These are phyloP conservation scores for Claviceps sorghi DNA, from an alignment of 2,329 filamentous ascomycete species.

Conservation along the genomic window DNA sequence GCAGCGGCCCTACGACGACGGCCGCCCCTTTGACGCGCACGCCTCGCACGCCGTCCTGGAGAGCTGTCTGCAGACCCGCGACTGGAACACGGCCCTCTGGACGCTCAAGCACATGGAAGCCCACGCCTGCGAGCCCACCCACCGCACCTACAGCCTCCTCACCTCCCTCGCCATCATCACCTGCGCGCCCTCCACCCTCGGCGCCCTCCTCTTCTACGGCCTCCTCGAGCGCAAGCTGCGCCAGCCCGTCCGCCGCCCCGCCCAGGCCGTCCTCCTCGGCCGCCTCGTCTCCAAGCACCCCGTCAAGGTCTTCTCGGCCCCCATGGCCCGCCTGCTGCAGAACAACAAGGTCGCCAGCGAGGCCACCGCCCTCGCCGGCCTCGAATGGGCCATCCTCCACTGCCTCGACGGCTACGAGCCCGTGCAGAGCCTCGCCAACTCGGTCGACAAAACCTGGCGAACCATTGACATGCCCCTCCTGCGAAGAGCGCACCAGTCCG, in stretches of 20 bases:
- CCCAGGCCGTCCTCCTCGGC: constrained; percentile 15
- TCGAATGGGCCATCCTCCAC: constrained; percentile 18
- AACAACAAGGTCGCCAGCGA: constrained; percentile 7
- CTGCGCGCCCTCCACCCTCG: constrained; percentile 17
- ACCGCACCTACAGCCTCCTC: constrained; percentile 22
- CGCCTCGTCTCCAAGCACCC: constrained; percentile 12
- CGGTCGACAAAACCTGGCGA: constrained; percentile 14
- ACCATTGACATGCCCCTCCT: constrained; percentile 12
- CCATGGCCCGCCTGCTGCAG: constrained; percentile 12
- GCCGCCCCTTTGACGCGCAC: constrained; percentile 12
- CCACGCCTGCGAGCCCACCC: constrained; percentile 13
- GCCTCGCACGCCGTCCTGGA: constrained; percentile 26
- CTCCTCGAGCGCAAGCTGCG: constrained; percentile 18
- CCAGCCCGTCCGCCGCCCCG: constrained; percentile 10
- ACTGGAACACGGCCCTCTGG: constrained; percentile 20
- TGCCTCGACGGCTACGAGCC: constrained; percentile 16
- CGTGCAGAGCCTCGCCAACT: constrained; percentile 12
- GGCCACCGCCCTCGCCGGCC: constrained; percentile 10
- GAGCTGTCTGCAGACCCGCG: constrained; percentile 14
- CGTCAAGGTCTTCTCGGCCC: constrained; percentile 15
- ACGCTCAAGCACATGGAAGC: constrained; percentile 14
- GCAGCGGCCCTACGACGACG: constrained; percentile 11
- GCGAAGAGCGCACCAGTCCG: neutral
- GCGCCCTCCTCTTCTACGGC: constrained; percentile 19
- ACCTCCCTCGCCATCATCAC: constrained; percentile 21